phyloP scores from a whole-genome alignment of 192 early-diverging fungal species.

The Entomortierella parvispora region DNA sequence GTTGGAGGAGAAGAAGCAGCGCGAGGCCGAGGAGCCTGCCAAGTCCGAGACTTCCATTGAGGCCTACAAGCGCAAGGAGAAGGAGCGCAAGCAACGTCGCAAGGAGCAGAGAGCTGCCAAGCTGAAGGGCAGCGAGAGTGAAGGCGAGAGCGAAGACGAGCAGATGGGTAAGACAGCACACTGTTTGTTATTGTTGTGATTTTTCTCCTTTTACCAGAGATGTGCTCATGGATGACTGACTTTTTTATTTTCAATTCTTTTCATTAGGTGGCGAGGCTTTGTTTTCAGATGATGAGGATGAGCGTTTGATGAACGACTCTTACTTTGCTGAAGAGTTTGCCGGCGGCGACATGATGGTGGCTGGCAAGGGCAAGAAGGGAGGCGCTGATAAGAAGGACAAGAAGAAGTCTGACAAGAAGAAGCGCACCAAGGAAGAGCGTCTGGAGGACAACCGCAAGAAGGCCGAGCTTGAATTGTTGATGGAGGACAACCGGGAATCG shows the following conservation, averaged over 20 bases:
- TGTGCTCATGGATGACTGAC: constrained; percentile 31
- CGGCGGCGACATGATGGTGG: constrained; percentile 38
- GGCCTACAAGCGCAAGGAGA: constrained; percentile 80
- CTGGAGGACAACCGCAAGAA: constrained; percentile 66
- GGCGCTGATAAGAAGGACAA: constrained; percentile 44
- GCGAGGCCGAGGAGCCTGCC: constrained; percentile 52
- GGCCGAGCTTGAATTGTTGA: constrained; percentile 87
- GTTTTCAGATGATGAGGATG: constrained; percentile 67
- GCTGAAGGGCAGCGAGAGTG: constrained; percentile 26
- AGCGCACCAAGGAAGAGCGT: constrained; percentile 66
- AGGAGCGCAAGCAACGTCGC: constrained; percentile 77
- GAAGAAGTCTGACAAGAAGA: constrained; percentile 58
- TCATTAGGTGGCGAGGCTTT: constrained; percentile 57
- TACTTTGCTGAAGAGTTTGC: constrained; percentile 56
- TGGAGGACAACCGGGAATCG: constrained; percentile 71
- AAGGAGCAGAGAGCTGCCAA: constrained; percentile 60
- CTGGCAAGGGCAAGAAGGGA: constrained; percentile 50
- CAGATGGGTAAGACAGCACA: constrained; percentile 4
- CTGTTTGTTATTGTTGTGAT: too few species aligned
- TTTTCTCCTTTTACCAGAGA: too few species aligned
- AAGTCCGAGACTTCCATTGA: constrained; percentile 91
- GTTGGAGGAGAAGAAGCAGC: constrained; percentile 64
- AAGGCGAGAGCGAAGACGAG: constrained; percentile 28
- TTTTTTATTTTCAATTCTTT: constrained; percentile 5
- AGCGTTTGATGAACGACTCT: constrained; percentile 54